Evolutionary conservation across 352 stramenopile genomes (phyloP).

Genomic region (Phytopythium boreale): DNA sequence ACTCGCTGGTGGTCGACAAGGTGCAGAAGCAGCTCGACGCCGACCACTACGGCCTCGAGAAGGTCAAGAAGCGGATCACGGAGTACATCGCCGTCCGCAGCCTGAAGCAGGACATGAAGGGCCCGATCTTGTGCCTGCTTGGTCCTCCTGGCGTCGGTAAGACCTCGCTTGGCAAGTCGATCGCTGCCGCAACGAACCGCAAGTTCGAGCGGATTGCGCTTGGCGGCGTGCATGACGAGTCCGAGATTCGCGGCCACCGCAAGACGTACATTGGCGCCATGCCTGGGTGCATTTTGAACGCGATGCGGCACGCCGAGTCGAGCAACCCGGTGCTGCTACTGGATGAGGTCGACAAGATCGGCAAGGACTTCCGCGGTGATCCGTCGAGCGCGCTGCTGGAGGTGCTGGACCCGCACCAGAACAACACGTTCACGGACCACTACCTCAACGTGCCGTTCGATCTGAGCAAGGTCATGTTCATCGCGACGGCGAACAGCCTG

Average conservation of each 20-base stretch:
- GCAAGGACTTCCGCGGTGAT: conserved; percentile 68
- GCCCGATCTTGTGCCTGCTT: conserved; percentile 86
- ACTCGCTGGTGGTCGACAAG: conserved; percentile 51
- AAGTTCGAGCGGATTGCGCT: conserved; percentile 78
- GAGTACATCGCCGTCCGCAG: conserved; percentile 85
- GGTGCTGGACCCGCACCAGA: conserved; percentile 86
- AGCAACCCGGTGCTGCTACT: conserved; percentile 79
- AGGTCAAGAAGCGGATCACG: conserved; percentile 84
- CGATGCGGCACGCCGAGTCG: conserved; percentile 67
- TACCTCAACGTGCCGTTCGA: conserved; percentile 88
- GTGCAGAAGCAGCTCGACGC: conserved; percentile 66
- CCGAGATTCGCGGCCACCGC: conserved; percentile 81
- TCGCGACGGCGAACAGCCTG: conserved; percentile 83
- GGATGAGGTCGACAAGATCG: conserved; percentile 88
- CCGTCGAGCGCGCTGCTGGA: conserved; percentile 73
- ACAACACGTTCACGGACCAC: conserved; percentile 85
- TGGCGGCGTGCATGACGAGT: conserved; percentile 79
- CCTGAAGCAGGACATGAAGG: conserved; percentile 80
- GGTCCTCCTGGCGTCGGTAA: conserved; percentile 84
- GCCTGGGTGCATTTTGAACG: conserved; percentile 81
- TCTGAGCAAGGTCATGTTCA: conserved; percentile 80
- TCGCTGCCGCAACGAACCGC: conserved; percentile 68
- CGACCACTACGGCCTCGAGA: conserved; percentile 81
- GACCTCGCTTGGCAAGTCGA: conserved; percentile 79
- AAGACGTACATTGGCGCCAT: conserved; percentile 89